Evolutionary conservation across 2,329 filamentous ascomycete genomes (phyloP).

Genomic region (Madurella mycetomatis): DNA sequence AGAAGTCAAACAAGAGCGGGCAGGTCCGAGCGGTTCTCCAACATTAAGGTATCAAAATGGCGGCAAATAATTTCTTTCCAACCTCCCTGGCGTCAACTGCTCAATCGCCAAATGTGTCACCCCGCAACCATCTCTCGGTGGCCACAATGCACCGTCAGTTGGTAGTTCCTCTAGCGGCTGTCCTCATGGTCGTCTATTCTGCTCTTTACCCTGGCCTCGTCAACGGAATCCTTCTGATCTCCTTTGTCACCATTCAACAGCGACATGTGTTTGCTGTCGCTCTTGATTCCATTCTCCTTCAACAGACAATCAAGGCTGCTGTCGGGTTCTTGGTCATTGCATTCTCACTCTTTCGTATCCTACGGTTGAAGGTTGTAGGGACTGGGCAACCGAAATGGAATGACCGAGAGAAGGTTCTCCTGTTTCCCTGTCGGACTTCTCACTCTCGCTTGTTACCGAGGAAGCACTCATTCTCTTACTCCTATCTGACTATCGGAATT

Average conservation of each 20-base stretch:
- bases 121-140: neutral
- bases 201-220: constrained; percentile 1
- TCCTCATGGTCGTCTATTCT: constrained; percentile 8
- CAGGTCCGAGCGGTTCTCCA: too few species aligned
- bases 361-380: constrained; percentile 1
- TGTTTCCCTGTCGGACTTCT: constrained; percentile 62
- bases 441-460: constrained; percentile 65
- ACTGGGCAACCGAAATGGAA: constrained; percentile 13
- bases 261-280: neutral
- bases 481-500: constrained; percentile 65
- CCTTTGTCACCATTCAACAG: constrained; percentile 4
- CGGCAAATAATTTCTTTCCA: too few species aligned
- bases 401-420: constrained; percentile 39
- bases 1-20: too few species aligned
- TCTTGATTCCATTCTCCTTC: neutral
- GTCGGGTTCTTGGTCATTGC: neutral
- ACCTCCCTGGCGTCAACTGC: neutral
- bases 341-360: constrained; percentile 12
- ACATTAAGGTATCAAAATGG: too few species aligned
- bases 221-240: constrained; percentile 7
- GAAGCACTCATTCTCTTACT: constrained; percentile 64
- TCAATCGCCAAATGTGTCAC: neutral
- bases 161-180: neutral
- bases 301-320: neutral
- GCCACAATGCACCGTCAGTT: neutral